Evolutionary conservation across 2,329 filamentous ascomycete genomes (phyloP), one percentile per base, ranked within the genome.

Genomic region (Mycocentrospora acerina): DNA sequence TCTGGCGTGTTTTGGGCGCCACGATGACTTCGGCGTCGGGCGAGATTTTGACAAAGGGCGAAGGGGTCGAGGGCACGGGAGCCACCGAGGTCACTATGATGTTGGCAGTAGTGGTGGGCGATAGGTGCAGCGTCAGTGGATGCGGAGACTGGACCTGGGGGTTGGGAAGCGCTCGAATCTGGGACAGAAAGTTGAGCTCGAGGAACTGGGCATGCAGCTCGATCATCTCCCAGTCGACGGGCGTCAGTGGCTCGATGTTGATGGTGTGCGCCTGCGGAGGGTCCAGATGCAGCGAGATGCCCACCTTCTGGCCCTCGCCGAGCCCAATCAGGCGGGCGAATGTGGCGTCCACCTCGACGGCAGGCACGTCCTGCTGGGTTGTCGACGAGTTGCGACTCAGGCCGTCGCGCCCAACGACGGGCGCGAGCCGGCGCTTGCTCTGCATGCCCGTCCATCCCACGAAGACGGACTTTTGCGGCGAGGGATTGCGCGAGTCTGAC

Each of bases 151-250:
- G 72, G 12, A 75, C 64, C 16, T 78, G 73, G 13, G 91, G 91
- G 66, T 96, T 97, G 16, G 91, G 91, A 15, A 98, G 75, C 13
- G 91, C 91, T 57, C 93, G 85, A 55, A 98, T 90, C 71, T 98
- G 93, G 29, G 85, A 87, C 22, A 95, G 76, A 35, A 98, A 82
- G 66, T 98, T 97, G 50, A 96, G 77, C 63, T 98, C 93, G 34
- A 98, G 76, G 61, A 97, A 98, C 12, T 86, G 93, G 4, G 93
- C 93, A 72, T 98, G 93, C 2, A 98, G 75, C 68, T 98, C 93
- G 56, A 98, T 97, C 58, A 97, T 95, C 70, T 98, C 93, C 93
- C 93, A 98, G 64, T 98, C 93, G 42, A 94, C 89, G 2, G 91
- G 83, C 0, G 93, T 97, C 57, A 97, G 71, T 24, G 93, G 93